Evolutionary conservation across 2,329 filamentous ascomycete species (phyloP).

Genomic region (Claviceps sp.): DNA sequence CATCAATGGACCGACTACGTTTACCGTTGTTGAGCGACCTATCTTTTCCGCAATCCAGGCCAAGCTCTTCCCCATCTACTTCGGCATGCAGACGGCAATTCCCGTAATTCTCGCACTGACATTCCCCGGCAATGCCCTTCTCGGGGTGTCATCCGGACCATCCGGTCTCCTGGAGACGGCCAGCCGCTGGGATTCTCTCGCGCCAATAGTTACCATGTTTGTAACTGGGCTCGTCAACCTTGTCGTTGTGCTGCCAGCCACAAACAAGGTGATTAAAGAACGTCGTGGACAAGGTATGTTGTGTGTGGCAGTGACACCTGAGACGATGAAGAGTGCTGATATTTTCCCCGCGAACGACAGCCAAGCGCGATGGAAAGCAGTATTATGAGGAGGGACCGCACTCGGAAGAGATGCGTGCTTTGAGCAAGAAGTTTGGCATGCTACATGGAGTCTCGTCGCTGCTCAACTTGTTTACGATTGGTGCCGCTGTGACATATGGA

Average conservation of each 20-base stretch:
- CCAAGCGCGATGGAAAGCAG: conserved; percentile 80
- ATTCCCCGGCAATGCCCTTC: conserved; percentile 51
- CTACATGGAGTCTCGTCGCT: conserved; percentile 74
- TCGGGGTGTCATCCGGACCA: conserved; percentile 34
- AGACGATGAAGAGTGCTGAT: conserved; percentile 7
- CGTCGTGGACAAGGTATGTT: conserved; percentile 64
- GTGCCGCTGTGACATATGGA: conserved; percentile 65
- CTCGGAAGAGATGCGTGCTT: conserved; percentile 65
- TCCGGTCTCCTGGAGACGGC: conserved; percentile 43
- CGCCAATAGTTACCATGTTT: conserved; percentile 58
- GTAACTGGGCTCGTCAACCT: conserved; percentile 60
- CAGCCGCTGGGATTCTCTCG: conserved; percentile 50
- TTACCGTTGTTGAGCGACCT: conserved; percentile 60
- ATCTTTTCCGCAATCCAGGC: conserved; percentile 73
- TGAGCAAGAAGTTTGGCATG: conserved; percentile 68
- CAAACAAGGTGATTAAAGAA: conserved; percentile 59
- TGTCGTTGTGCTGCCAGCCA: conserved; percentile 58
- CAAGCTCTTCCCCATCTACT: conserved; percentile 78
- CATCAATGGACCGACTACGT: conserved; percentile 59
- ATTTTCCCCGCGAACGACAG: conserved; percentile 24
- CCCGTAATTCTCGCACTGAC: conserved; percentile 66
- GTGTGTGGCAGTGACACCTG: background rate
- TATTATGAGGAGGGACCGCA: conserved; percentile 68
- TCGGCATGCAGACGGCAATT: conserved; percentile 64
- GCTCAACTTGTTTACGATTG: conserved; percentile 59